Percentiles rank a stretch among this genome's conserved stretches.
phyloP scores from a whole-genome alignment of 1,284 basidiomycete species.

The Ganoderma resinaceum region DNA sequence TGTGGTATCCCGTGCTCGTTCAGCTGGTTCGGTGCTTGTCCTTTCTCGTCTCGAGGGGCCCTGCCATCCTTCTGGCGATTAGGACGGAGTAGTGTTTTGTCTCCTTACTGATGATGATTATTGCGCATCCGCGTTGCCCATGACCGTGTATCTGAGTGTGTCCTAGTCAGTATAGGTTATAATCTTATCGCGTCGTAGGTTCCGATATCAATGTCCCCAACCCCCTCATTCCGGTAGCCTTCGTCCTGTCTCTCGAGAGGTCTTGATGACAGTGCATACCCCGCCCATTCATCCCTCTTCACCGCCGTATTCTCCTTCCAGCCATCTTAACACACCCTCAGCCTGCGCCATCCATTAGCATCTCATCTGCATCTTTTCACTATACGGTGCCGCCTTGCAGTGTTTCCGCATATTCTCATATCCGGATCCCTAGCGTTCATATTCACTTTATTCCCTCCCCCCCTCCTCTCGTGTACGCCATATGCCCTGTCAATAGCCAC shows the following conservation, averaged over 20 bases:
- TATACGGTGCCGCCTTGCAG: background rate
- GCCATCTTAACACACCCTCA: background rate
- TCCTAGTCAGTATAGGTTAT: slow-evolving; percentile 31
- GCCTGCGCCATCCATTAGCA: background rate
- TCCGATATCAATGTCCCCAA: background rate
- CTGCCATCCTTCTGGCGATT: background rate
- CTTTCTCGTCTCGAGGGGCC: slow-evolving; percentile 1
- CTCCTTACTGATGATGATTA: slow-evolving; percentile 12
- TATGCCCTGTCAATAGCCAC: slow-evolving; percentile 9
- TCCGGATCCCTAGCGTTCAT: background rate
- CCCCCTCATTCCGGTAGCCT: background rate
- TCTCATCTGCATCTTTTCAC: background rate
- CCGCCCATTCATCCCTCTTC: background rate
- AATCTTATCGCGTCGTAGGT: slow-evolving; percentile 15
- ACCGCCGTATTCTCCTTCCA: background rate
- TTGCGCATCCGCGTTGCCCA: slow-evolving; percentile 7
- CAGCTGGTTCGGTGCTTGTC: background rate
- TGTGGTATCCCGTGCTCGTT: background rate
- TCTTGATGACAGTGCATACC: slow-evolving; percentile 7
- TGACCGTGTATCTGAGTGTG: slow-evolving; percentile 26
- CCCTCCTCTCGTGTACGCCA: background rate
- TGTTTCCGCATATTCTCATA: background rate
- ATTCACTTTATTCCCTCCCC: background rate
- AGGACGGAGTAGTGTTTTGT: background rate
- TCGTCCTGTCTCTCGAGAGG: slow-evolving; percentile 2